Base-by-base conservation (phyloP, 192 early-diverging fungal genomes). In the Coemansia sp. region DNA sequence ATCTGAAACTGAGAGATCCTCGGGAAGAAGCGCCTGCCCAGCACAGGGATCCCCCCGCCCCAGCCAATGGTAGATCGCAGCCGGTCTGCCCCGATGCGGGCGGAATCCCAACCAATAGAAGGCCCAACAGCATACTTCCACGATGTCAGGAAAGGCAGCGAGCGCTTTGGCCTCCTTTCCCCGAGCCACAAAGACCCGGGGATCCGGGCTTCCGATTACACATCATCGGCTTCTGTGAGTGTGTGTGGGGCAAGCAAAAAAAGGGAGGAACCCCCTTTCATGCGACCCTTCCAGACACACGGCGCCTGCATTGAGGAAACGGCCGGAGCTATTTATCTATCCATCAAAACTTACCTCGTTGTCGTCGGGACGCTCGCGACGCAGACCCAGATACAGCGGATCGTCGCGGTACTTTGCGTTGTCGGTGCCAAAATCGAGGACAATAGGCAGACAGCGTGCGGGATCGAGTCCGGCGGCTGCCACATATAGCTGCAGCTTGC, bases 401-500 rank as follows among this genome's bases (percentile, higher is more conserved):
- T 98, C 94, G 9, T 91, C 84, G 60, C 93, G 84, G 64, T 87
- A 88, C 66, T 88, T 85, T 40, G 89, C 85, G 66, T 88, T 97
- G 85, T 96, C 92, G 49, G 94, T 95, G 37, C 96, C 96, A 76
- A 95, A 83, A 71, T 98, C 96, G 32, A 98, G 77, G 54, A 90
- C 89, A 69, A 98, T 94, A 18, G 96, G 96, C 41, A 98, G 86
- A 47, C 93, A 94, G 62, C 87, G 85, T 63, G 87, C 67, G 64
- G 94, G 96, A 68, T 95, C 88, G 57, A 98, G 87, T 47, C 95
- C 95, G 16, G 87, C 91, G 51, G 87, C 92, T 10, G 89, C 91
- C 8, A 93, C 90, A 66, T 96, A 97, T 36, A 98, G 87, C 67
- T 94, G 94, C 41, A 98, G 90, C 77, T 97, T 98, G 74, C 94